Evolutionary conservation across 2,329 filamentous ascomycete genomes (phyloP).

Genomic region (Rachicladosporium sp.): DNA sequence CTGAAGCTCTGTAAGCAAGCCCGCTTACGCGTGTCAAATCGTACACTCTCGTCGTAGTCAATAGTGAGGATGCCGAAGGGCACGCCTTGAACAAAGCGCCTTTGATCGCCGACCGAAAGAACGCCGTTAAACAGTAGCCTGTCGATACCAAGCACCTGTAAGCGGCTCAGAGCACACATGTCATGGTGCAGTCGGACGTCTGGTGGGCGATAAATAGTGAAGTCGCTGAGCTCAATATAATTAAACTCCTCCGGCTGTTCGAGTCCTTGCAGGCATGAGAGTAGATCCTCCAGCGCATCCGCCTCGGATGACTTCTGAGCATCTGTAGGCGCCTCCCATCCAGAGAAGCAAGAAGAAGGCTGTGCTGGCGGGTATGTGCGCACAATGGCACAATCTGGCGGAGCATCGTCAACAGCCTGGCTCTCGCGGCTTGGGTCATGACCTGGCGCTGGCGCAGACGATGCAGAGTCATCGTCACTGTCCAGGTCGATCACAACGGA

Average conservation of each 20-base stretch:
- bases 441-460: too few relatives aligned
- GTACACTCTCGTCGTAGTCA: slow-evolving; percentile 49
- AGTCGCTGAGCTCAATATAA: slow-evolving; percentile 9
- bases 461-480: too few relatives aligned
- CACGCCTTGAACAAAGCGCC: slow-evolving; percentile 43
- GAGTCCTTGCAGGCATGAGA: not conserved
- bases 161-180: slow-evolving; percentile 43
- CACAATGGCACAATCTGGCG: too few relatives aligned
- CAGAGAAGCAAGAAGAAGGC: not conserved
- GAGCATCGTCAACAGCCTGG: too few relatives aligned
- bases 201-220: slow-evolving; percentile 10
- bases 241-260: slow-evolving; percentile 1
- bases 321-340: slow-evolving; percentile 3
- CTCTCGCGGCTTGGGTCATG: too few relatives aligned
- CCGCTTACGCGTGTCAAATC: slow-evolving; percentile 26
- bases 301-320: not conserved
- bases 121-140: slow-evolving; percentile 49
- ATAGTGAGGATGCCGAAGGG: slow-evolving; percentile 50
- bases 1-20: slow-evolving; percentile 52
- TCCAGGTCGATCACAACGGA: too few relatives aligned
- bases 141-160: slow-evolving; percentile 30
- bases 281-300: not conserved
- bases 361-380: too few relatives aligned
- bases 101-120: slow-evolving; percentile 33
- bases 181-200: slow-evolving; percentile 30